These are phyloP conservation scores for Skeletonema potamos DNA, from an alignment of 108 stramenopile genomes.

Conservation along the genomic window DNA sequence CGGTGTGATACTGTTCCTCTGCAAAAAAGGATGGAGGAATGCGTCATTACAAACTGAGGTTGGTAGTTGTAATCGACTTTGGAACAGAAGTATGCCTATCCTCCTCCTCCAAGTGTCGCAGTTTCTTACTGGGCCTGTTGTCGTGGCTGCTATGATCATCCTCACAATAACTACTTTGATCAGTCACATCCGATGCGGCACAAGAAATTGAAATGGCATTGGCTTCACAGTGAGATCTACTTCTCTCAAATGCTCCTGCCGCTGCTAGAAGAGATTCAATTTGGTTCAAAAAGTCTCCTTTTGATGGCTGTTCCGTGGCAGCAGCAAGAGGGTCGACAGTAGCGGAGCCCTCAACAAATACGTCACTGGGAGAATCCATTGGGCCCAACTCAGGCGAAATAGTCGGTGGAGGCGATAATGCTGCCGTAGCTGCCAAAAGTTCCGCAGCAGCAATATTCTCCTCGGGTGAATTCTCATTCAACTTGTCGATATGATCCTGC, in stretches of 20 bases:
- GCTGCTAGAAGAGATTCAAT: slow-evolving; percentile 67
- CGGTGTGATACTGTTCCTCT: neutral
- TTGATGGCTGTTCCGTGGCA: slow-evolving; percentile 5
- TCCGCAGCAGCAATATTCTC: slow-evolving; percentile 1
- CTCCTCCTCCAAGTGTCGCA: slow-evolving; percentile 5
- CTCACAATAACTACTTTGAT: slow-evolving; percentile 41
- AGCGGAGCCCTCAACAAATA: neutral
- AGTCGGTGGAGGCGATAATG: slow-evolving; percentile 2
- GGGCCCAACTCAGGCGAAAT: slow-evolving; percentile 17
- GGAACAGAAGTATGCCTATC: slow-evolving; percentile 26
- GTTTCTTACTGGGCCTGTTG: slow-evolving; percentile 29
- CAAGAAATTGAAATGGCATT: slow-evolving; percentile 42
- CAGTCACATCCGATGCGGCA: slow-evolving; percentile 47
- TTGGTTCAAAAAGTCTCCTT: slow-evolving; percentile 59
- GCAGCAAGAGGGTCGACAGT: neutral
- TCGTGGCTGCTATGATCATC: slow-evolving; percentile 21
- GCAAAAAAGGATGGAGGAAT: neutral
- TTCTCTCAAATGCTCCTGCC: slow-evolving; percentile 50
- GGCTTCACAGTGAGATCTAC: slow-evolving; percentile 26
- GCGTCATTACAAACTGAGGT: slow-evolving; percentile 5
- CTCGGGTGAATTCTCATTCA: slow-evolving; percentile 34
- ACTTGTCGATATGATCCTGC: slow-evolving; percentile 47
- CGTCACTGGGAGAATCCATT: neutral
- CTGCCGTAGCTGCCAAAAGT: slow-evolving; percentile 2
- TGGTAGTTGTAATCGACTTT: slow-evolving; percentile 38